phyloP scores from a whole-genome alignment of 805 yeast genomes.

The Barnettozyma sucrosica region DNA sequence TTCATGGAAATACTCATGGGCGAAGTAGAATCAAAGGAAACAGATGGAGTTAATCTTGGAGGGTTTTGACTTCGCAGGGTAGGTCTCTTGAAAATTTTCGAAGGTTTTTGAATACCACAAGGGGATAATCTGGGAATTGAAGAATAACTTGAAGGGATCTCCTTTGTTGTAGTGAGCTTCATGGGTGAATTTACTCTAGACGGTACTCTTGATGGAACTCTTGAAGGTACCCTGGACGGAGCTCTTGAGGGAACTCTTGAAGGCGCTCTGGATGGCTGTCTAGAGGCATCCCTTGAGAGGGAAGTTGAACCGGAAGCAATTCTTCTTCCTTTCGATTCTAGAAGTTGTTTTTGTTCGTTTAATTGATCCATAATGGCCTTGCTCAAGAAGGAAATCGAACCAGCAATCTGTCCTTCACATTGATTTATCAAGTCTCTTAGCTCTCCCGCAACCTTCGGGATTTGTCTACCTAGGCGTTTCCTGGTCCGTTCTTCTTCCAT shows the following conservation, averaged over 20 bases:
- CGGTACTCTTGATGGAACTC: slow-evolving; percentile 10
- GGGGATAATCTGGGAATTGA: slow-evolving; percentile 7
- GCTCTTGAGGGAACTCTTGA: slow-evolving; percentile 19
- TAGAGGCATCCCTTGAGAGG: slow-evolving; percentile 18
- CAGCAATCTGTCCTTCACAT: slow-evolving; percentile 34
- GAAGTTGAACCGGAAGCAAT: slow-evolving; percentile 17
- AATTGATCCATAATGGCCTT: slow-evolving; percentile 27
- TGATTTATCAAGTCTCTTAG: slow-evolving; percentile 41
- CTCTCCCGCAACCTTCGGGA: slow-evolving; percentile 57
- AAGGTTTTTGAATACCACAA: slow-evolving; percentile 21
- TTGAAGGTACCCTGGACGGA: slow-evolving; percentile 16
- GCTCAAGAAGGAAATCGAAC: slow-evolving; percentile 15
- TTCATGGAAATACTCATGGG: slow-evolving; percentile 8
- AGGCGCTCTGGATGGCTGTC: slow-evolving; percentile 17
- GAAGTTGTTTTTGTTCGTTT: slow-evolving; percentile 22
- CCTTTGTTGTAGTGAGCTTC: slow-evolving; percentile 5
- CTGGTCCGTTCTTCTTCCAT: slow-evolving; percentile 76
- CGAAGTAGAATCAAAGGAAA: slow-evolving; percentile 13
- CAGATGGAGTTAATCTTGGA: slow-evolving; percentile 13
- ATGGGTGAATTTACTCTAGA: slow-evolving; percentile 16
- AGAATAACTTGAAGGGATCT: not conserved
- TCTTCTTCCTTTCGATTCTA: slow-evolving; percentile 21
- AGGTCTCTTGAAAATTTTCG: slow-evolving; percentile 12
- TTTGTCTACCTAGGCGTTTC: slow-evolving; percentile 54
- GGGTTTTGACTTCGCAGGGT: slow-evolving; percentile 2